Evolutionary conservation across 257 asterid species (phyloP), one percentile per base, ranked within the genome.

Genomic region (Sherardia arvensis): DNA sequence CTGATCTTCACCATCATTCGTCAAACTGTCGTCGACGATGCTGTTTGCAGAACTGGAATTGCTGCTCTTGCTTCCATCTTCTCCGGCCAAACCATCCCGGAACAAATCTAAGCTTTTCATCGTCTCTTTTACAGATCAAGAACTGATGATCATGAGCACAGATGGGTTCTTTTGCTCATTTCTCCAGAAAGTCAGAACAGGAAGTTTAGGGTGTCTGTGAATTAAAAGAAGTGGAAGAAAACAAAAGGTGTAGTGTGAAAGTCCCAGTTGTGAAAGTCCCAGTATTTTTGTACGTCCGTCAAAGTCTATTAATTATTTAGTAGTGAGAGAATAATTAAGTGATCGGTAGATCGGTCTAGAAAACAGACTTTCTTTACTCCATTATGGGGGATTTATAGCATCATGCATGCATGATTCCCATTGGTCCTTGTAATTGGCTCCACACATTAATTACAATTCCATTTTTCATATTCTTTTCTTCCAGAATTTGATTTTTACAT

Each of bases 31-130:
- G 3, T 62, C 70, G 27, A 25, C 61, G 28, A 61, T 61, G 28
- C 71, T 69, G 20, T 69, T 62, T 27, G 70, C 65, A 26, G 77
- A 67, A 49, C 69, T 62, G n/a, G n/a, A n/a, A n/a, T n/a, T n/a
- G n/a, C 20, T 15, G 21, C 27, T 40, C 22, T 40, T 22, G 51
- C 38, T 54, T 10, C 51, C 65, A 18, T 67, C 71, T n/a, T 65
- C 70, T 27, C 21, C 51, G 51, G 20, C 26, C 8, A 32, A 29
- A 8, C 48, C 65, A 1, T 40, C 64, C 1, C 48, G 36, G 28
- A 23, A n/a, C 61, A 26, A 21, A 43, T 57, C 61, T 43, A 59
- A 62, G 28, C 36, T 2, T 3, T 63, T 55, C 38, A 32, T 65
- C 48, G 18, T 20, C 4, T 36, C 12, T 2, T n/a, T n/a, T 20